Evolutionary conservation across 140 eudicot genomes (phyloP), one percentile per base, ranked within the genome.

Genomic region (Oenanthe javanica): DNA sequence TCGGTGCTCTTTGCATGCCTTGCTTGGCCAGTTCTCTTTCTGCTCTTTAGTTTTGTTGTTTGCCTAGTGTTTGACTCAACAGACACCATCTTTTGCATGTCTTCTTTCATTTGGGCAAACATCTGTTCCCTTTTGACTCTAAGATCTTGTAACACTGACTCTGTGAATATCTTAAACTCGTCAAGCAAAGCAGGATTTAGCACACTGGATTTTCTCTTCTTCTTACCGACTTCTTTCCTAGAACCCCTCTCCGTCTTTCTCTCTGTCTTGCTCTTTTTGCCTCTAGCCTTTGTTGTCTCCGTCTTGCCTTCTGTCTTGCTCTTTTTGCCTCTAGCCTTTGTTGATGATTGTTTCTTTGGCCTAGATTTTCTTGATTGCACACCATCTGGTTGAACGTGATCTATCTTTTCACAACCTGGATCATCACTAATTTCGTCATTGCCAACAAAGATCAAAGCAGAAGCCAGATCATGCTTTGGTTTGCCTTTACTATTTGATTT

Each of bases 31-130:
- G n/a, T 13, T 50, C 18, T 75, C 38, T 54, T 47, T 47, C 79
- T 75, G 45, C 79, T 54, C 63, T 13, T 75, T 13, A 21, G 21
- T 49, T 75, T 75, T 54, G 78, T 89, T 71, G 38, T 84, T 63
- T 88, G 72, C 73, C 74, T 75, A 25, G 77, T 45, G 16, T 77
- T 38, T 40, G 80, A n/a, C 77, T 74, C 76, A 1, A 83, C 43
- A 12, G 82, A 76, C 77, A 84, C 48, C 72, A 87, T 78, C 69
- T 82, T 86, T 47, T 61, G 79, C 87, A 87, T 86, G 66, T 92
- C 94, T 71, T 84, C 87, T 81, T 79, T 87, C 97, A 92, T 89
- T 82, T 78, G 79, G 4, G 83, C 84, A 84, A 88, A 85, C 91
- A 92, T 86, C 72, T 84, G 81, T 42, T 90, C 92, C 81, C 93